A percentile compares a stretch with the other conserved stretches of the same genome.
These are phyloP conservation scores for Citeromyces nyonsensis DNA, from an alignment of 805 yeast genomes.

Conservation along the genomic window DNA sequence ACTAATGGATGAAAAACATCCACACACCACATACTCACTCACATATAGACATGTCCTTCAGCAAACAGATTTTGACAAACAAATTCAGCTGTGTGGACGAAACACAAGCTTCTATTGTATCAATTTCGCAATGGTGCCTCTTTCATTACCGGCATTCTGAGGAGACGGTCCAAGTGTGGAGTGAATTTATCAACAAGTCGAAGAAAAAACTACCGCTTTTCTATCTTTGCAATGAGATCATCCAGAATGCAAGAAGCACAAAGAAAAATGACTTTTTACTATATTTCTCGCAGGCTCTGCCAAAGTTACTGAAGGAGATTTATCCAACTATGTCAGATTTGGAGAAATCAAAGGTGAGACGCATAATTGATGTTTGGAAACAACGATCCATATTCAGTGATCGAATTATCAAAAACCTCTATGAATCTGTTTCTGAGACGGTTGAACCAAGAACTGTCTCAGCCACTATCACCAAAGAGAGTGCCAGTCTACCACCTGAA, in stretches of 20 bases:
- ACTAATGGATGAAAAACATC: too few species aligned
- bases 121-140: constrained; percentile 57
- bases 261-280: constrained; percentile 39
- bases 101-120: constrained; percentile 58
- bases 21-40: not conserved
- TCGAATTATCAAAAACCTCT: constrained; percentile 7
- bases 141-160: constrained; percentile 49
- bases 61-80: constrained; percentile 28
- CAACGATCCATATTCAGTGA: constrained; percentile 30
- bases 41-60: constrained; percentile 24
- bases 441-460: too few species aligned
- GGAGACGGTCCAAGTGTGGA: constrained; percentile 39
- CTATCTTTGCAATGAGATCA: constrained; percentile 68
- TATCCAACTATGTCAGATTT: constrained; percentile 14
- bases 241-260: constrained; percentile 61
- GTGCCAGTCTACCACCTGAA: constrained; percentile 10
- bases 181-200: constrained; percentile 15
- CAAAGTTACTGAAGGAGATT: constrained; percentile 19
- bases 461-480: not conserved
- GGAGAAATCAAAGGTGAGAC: constrained; percentile 23
- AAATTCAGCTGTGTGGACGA: constrained; percentile 34
- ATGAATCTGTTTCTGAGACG: not conserved
- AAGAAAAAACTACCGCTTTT: constrained; percentile 38
- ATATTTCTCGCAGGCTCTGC: constrained; percentile 38
- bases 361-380: constrained; percentile 42